Evolutionary conservation across 2,329 filamentous ascomycete species (phyloP).

Genomic region (Aspergillus jensenii): DNA sequence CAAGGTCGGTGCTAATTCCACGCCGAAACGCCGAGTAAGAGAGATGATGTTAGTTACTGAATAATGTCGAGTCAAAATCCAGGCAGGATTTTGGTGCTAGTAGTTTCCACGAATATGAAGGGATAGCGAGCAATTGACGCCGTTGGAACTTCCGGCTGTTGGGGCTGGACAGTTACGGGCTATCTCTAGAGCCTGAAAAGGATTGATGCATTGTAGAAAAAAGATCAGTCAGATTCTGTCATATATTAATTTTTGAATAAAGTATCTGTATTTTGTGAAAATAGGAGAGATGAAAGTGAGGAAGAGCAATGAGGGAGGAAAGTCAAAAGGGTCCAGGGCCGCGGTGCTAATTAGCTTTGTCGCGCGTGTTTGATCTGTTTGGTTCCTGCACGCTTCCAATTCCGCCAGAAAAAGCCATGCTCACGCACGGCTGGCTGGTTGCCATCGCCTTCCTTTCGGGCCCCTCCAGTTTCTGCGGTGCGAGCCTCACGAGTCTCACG

Average conservation of each 20-base stretch:
- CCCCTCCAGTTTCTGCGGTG: not conserved
- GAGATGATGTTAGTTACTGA: not conserved
- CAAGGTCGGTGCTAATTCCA: not conserved
- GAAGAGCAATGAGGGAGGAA: not conserved
- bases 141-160: not conserved
- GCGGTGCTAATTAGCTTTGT: not conserved
- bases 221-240: not conserved
- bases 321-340: not conserved
- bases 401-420: constrained; percentile 15
- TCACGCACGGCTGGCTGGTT: constrained; percentile 11
- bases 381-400: constrained; percentile 15
- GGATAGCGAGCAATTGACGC: not conserved
- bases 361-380: constrained; percentile 19
- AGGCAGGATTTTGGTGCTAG: not conserved
- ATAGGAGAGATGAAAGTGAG: not conserved
- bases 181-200: not conserved
- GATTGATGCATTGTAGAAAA: not conserved
- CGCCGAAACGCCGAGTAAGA: not conserved
- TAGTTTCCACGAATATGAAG: not conserved
- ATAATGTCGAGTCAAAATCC: not conserved
- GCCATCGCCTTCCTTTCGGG: not conserved
- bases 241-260: not conserved
- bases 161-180: not conserved
- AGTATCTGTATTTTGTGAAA: not conserved
- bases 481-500: not conserved